A percentile compares a stretch with the other conserved stretches of the same genome.
phyloP scores from a whole-genome alignment of 177 flowering plant species.

The Telopea speciosissima region DNA sequence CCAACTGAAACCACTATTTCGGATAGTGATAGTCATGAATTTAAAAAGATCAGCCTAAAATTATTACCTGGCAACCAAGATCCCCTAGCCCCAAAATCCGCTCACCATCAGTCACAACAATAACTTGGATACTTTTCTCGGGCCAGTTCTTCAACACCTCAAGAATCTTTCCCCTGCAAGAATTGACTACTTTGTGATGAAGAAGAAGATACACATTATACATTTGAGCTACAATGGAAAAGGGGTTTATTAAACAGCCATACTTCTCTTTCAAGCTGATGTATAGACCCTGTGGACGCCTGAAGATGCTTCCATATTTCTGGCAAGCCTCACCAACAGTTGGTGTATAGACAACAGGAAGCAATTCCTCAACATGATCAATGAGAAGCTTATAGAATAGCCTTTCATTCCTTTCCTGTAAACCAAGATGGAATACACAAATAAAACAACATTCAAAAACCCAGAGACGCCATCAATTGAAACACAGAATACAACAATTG shows the following conservation, averaged over 20 bases:
- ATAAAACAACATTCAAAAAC: not conserved
- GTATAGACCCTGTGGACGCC: slow-evolving; percentile 90
- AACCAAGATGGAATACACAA: not conserved
- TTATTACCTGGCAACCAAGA: slow-evolving; percentile 86
- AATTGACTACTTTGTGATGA: not conserved
- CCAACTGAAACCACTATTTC: not conserved
- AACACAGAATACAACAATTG: not conserved
- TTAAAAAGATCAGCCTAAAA: not conserved
- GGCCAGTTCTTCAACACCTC: slow-evolving; percentile 97
- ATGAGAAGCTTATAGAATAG: slow-evolving; percentile 88
- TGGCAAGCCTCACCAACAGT: slow-evolving; percentile 99
- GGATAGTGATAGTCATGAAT: not conserved
- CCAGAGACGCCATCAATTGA: not conserved
- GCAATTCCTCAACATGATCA: slow-evolving; percentile 88
- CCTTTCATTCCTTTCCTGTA: slow-evolving; percentile 82
- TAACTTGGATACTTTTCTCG: slow-evolving; percentile 73
- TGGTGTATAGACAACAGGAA: slow-evolving; percentile 91
- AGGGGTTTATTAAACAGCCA: slow-evolving; percentile 12
- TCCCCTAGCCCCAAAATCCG: slow-evolving; percentile 97
- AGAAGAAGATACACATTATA: not conserved
- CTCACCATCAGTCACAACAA: slow-evolving; percentile 95
- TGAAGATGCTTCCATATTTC: slow-evolving; percentile 86
- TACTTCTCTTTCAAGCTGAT: slow-evolving; percentile 91
- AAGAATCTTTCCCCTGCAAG: slow-evolving; percentile 74
- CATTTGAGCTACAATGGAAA: not conserved